Evolutionary conservation across 2,329 filamentous ascomycete species (phyloP), one percentile per base, ranked within the genome.

Genomic region (Alternaria atra): DNA sequence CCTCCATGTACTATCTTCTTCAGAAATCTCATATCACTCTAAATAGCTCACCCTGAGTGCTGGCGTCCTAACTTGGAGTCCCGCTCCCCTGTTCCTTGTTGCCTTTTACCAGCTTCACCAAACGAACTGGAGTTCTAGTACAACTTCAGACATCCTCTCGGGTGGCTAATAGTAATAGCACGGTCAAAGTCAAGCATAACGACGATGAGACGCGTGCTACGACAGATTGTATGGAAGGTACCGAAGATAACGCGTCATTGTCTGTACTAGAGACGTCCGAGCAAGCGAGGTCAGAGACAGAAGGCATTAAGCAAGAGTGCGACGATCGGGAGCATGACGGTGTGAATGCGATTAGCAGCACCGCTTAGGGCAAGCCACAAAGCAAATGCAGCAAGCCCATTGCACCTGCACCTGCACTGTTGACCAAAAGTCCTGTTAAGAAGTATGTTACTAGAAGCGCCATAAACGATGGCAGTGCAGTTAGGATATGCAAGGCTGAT

Each of bases 191-290:
- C 12, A 76, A 82, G 63, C 73, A 80, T 56, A 75, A 82, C 51
- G 60, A 69, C 50, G 72, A 79, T 58, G 81, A 83, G 64, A 66
- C 65, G 44, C 78, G 82, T 66, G 73, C 66, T 37, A 86, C 83
- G 4, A 77, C 77, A 20, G 78, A 84, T 56, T 73, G 79, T 32
- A 48, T 75, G 10, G 78, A 81, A 62, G 79, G 79, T 65, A 81
- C 75, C 34, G 83, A 87, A 75, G 80, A 85, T 60, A 85, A 85
- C 66, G 84, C 84, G 32, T 83, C 85, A 42, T 70, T 85, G 50
- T 83, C 85, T 48, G 69, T 74, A 66, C 78, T 75, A 63, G 64
- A 44, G 37, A 25, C 54, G 23, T 2, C 8, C 8, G 30, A 32
- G 30, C 6, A 32, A 32, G 30, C 27, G 27, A 29, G 30, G 17